Evolutionary conservation across 257 asterid genomes (phyloP).

Genomic region (Primulina huaijiensis): DNA sequence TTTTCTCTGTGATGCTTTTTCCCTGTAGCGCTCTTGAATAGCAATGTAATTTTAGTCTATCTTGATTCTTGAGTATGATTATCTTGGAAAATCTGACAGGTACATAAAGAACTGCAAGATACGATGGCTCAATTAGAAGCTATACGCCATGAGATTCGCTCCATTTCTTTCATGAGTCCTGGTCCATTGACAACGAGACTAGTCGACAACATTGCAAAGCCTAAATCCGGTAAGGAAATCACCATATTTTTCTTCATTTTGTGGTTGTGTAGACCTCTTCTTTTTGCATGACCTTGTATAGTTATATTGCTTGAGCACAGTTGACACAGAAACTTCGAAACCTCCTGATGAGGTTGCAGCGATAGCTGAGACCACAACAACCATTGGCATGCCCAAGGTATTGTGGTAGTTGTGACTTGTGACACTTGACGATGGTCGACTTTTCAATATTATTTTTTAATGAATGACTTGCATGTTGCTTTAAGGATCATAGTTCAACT

Average conservation of each 20-base stretch:
- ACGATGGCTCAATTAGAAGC: conserved; percentile 82
- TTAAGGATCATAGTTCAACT: conserved; percentile 47
- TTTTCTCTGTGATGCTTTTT: neutral
- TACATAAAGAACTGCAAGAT: conserved; percentile 89
- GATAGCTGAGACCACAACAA: conserved; percentile 31
- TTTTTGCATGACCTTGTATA: conserved; percentile 14
- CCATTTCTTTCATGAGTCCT: conserved; percentile 69
- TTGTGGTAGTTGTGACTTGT: conserved; percentile 1
- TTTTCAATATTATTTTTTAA: neutral
- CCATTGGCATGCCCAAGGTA: conserved; percentile 48
- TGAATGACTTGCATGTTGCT: conserved; percentile 14
- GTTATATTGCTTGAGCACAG: conserved; percentile 26
- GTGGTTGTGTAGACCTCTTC: conserved; percentile 9
- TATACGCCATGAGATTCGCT: conserved; percentile 75
- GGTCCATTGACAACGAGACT: conserved; percentile 66
- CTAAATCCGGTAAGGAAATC: conserved; percentile 40
- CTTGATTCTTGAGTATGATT: conserved; percentile 12
- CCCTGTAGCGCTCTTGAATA: neutral
- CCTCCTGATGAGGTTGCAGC: conserved; percentile 33
- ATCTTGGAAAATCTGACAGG: conserved; percentile 37
- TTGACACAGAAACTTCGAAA: conserved; percentile 33
- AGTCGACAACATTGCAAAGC: conserved; percentile 53
- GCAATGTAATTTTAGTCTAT: neutral
- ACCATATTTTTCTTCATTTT: conserved; percentile 19
- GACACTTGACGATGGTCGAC: neutral